Evolutionary conservation across 352 stramenopile species (phyloP), one percentile per base, ranked within the genome.

Genomic region (Pythium myriotylum): DNA sequence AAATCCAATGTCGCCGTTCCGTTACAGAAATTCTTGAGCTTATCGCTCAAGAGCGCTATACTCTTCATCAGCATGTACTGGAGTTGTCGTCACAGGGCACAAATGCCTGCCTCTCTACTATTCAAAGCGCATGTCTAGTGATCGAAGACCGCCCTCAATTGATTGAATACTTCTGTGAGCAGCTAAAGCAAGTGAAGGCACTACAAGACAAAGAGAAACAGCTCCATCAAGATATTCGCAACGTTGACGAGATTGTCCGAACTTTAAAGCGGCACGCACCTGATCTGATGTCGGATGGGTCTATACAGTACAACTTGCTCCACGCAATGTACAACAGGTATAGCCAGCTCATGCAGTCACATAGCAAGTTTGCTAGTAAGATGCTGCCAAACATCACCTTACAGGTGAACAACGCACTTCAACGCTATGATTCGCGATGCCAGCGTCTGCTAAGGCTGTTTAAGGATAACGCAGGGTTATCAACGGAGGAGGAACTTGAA

Each of bases 101-200:
- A 1, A 33, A 49, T 0, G 70, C 84, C 16, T 89, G 81, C 50
- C 43, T 87, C 2, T 45, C 41, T 24, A 40, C 26, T 4, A 61
- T 92, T 4, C 82, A 90, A 54, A 70, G 68, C n/a, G 73, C 79
- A 10, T 79, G 64, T 0, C 19, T 73, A 7, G 40, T 87, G 17
- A 61, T 87, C 8, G 83, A 92, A 64, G 83, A 92, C 37, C 73
- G 83, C 8, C 83, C 83, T 17, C 83, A 92, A 45, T 46, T 89
- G 4, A 84, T 89, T 29, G 79, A 89, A 23, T 84, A 70, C 29
- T 92, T 90, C 46, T 90, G 80, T 29, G 76, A 87, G 27, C 83
- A 92, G 54, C 72, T 89, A 61, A 83, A 80, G 55, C 73, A 77
- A 60, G 76, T 85, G 17, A 74, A 70, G n/a, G 32, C 62, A 14